Percentiles rank a stretch among this genome's conserved stretches.
Conservation (phyloP, 2,329 filamentous ascomycete species). For the Rhexocercosporidium sp. region DNA sequence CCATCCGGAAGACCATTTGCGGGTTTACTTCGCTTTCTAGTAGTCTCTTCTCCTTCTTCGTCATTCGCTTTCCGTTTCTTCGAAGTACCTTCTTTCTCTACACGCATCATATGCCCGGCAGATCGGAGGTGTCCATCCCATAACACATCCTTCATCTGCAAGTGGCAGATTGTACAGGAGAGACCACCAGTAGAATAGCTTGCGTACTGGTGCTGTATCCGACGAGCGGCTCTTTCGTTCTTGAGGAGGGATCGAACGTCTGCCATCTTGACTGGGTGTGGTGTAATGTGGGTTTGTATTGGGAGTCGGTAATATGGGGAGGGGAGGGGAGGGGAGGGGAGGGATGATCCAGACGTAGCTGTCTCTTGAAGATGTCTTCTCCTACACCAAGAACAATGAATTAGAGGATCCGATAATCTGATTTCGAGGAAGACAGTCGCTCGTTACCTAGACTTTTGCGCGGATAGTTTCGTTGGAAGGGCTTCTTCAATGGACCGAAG, state of each 20-base stretch:
- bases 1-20: conserved; percentile 43
- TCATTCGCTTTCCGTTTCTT: conserved; percentile 58
- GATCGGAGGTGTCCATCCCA: conserved; percentile 68
- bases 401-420: too few species aligned
- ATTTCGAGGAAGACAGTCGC: too few species aligned
- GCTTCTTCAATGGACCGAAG: too few species aligned
- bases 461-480: too few species aligned
- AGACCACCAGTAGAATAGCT: conserved; percentile 72
- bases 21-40: conserved; percentile 51
- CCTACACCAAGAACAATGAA: too few species aligned
- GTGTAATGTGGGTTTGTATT: neutral
- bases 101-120: conserved; percentile 49
- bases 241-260: conserved; percentile 82
- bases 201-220: conserved; percentile 72
- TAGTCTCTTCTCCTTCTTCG: conserved; percentile 47
- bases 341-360: too few species aligned
- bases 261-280: conserved; percentile 58
- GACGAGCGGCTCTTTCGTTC: conserved; percentile 75
- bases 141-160: conserved; percentile 67
- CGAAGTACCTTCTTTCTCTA: conserved; percentile 35
- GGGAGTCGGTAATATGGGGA: neutral
- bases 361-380: too few species aligned
- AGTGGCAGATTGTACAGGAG: conserved; percentile 69
- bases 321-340: neutral
- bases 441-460: too few species aligned